Evolutionary conservation across 371 early-diverging fungal species (phyloP), one percentile per base, ranked within the genome.

Genomic region (Quaeritorhiza haematococci): DNA sequence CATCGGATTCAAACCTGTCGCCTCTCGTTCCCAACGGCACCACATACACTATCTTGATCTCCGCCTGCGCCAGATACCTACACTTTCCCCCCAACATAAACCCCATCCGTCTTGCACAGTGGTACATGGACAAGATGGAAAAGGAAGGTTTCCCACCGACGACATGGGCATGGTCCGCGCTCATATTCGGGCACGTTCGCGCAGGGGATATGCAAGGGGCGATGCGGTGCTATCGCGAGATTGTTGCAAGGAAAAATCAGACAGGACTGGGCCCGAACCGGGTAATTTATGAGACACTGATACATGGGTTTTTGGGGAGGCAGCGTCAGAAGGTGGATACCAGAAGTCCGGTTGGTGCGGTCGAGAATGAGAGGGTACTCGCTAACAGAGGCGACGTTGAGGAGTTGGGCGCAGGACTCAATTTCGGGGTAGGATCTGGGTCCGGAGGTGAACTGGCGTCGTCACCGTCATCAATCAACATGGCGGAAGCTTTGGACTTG

Each of bases 401-500:
- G 10, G 38, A 38, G n/a, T 38, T 38, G n/a, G 38, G 38, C n/a
- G 38, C 38, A 38, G n/a, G n/a, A 38, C 38, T 38, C 13, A 10
- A 13, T 38, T 38, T 10, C 10, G n/a, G 38, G 38, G n/a, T 13
- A 10, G n/a, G 38, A 10, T 13, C n/a, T 13, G 10, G n/a, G 38
- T n/a, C 38, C 38, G 13, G n/a, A 13, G 13, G 13, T 13, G 10
- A 13, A 38, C n/a, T 38, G 38, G n/a, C 38, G 7, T 7, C 21
- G 27, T 27, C 7, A 7, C 7, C n/a, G 27, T 45, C 21, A 45
- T 23, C 21, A 45, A 45, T 45, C 7, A 7, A 7, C 10, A 27
- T 45, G 21, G 6, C 7, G 27, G 46, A 49, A 2, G 59, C 62
- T 17, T 46, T 50, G 26, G 53, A 51, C 8, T 42, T 63, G 17